Base-by-base conservation (phyloP, 148 eudicot genomes). In the Nepenthes gracilis region DNA sequence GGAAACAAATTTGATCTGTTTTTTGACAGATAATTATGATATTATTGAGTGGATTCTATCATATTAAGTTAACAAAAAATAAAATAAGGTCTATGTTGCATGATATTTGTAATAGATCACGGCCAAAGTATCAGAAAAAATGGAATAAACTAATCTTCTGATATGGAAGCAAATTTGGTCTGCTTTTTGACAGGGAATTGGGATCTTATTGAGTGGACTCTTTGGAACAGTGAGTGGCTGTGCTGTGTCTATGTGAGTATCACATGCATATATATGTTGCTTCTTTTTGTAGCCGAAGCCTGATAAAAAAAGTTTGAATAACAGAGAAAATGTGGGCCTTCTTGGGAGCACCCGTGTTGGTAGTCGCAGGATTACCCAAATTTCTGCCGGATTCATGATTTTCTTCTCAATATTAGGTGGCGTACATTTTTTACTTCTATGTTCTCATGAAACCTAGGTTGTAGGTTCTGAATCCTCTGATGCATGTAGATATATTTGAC, bases 341-440 rank as follows among this genome's bases (percentile, higher is more conserved):
- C 80, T 93, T 35, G 98, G 98, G 70, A 86, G 85, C 81, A 93
- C 98, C 61, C 90, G 97, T 43, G 90, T 93, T 34, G 99, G 99
- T 37, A 93, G 99, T 69, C 95, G 99, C 23, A 80, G 99, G 62
- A 95, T 93, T 35, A 74, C 89, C 71, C 99, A 93, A 75, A 84
- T 93, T n/a, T 80, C 99, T 52, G 99, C 99, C 8, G 95, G 99
- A 35, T 93, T 89, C 66, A 93, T 93, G 99, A 93, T 93, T 62
- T 93, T 93, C 81, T 93, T 93, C 80, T 86, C 99, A 2, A 76
- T 93, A 6, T 69, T 93, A 78, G 98, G 97, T 90, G 36, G 62
- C 70, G 35, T 36, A 49, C 10, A 36, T 53, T 13, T 63, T 14
- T 35, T 36, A 49, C 6, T 51, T 52, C 12, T 6, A 36, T 2